These are phyloP conservation scores for Diospyros lotus DNA, from an alignment of 148 eudicot species.

Conservation along the genomic window DNA sequence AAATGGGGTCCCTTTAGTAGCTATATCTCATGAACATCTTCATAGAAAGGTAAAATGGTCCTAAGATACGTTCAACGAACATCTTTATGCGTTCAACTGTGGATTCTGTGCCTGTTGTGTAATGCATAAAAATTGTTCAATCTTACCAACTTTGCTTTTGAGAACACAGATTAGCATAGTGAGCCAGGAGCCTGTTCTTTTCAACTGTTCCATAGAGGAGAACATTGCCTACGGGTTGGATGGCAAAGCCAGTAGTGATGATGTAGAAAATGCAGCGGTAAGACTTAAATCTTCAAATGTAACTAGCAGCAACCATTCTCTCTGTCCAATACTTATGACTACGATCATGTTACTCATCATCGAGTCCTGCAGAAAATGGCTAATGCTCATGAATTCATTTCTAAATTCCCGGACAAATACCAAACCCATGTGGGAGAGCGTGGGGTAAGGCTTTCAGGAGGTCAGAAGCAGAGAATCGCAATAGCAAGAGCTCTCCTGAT, in stretches of 20 bases:
- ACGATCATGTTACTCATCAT: neutral
- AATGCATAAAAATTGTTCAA: neutral
- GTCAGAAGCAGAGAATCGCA: slow-evolving; percentile 89
- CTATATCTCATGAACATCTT: slow-evolving; percentile 69
- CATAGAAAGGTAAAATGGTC: slow-evolving; percentile 60
- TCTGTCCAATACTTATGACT: neutral
- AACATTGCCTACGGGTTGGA: slow-evolving; percentile 84
- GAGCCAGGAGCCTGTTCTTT: slow-evolving; percentile 94
- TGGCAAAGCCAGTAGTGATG: slow-evolving; percentile 62
- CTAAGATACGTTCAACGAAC: neutral
- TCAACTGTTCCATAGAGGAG: slow-evolving; percentile 88
- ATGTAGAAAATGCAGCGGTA: slow-evolving; percentile 87
- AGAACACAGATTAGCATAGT: slow-evolving; percentile 74
- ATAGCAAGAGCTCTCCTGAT: slow-evolving; percentile 85
- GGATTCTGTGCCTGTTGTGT: too few relatives aligned
- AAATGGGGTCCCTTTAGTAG: slow-evolving; percentile 69
- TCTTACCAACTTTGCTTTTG: neutral
- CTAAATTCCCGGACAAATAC: slow-evolving; percentile 80
- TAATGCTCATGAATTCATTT: slow-evolving; percentile 86
- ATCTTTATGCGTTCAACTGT: neutral
- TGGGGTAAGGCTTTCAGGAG: slow-evolving; percentile 86
- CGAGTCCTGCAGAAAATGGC: slow-evolving; percentile 77
- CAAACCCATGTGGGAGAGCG: slow-evolving; percentile 89
- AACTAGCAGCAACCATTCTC: neutral
- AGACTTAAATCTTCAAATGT: slow-evolving; percentile 20